Evolutionary conservation across 176 grass and related monocot genomes (phyloP).

Genomic region (Musa schizocarpa): DNA sequence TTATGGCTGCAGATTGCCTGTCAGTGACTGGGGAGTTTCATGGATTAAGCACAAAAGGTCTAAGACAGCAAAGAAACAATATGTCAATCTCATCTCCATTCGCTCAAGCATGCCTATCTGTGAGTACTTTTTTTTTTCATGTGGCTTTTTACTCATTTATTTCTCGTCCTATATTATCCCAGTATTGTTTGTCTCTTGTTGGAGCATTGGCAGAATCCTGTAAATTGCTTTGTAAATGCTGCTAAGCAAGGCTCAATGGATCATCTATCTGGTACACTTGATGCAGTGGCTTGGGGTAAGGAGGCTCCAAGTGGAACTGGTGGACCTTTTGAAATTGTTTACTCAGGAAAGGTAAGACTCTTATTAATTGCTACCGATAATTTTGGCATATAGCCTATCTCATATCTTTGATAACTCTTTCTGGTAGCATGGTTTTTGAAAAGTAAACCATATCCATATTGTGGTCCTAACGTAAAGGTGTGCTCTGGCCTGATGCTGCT

Average conservation of each 20-base stretch:
- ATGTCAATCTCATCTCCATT: constrained; percentile 77
- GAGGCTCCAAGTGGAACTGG: constrained; percentile 61
- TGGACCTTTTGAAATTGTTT: constrained; percentile 66
- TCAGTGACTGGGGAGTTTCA: constrained; percentile 75
- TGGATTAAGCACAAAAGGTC: constrained; percentile 58
- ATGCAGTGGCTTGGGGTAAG: constrained; percentile 84
- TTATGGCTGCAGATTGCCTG: constrained; percentile 57
- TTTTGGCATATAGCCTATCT: background rate
- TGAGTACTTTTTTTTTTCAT: constrained; percentile 38
- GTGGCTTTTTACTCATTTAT: constrained; percentile 5
- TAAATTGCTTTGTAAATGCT: constrained; percentile 65
- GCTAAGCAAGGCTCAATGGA: constrained; percentile 73
- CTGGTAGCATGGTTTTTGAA: no score
- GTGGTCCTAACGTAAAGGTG: no score
- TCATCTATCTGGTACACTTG: constrained; percentile 58
- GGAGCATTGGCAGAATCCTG: constrained; percentile 57
- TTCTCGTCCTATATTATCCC: background rate
- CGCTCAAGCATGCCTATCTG: constrained; percentile 84
- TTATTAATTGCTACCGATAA: background rate
- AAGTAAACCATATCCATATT: no score
- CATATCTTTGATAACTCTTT: background rate
- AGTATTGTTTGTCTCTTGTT: constrained; percentile 22
- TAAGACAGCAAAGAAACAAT: constrained; percentile 49
- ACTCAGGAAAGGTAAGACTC: constrained; percentile 44
- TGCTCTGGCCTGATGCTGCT: no score